Percentiles rank a stretch among this genome's conserved stretches.
Conservation (phyloP, 345 rosid species). For the Eucalyptus camaldulensis region DNA sequence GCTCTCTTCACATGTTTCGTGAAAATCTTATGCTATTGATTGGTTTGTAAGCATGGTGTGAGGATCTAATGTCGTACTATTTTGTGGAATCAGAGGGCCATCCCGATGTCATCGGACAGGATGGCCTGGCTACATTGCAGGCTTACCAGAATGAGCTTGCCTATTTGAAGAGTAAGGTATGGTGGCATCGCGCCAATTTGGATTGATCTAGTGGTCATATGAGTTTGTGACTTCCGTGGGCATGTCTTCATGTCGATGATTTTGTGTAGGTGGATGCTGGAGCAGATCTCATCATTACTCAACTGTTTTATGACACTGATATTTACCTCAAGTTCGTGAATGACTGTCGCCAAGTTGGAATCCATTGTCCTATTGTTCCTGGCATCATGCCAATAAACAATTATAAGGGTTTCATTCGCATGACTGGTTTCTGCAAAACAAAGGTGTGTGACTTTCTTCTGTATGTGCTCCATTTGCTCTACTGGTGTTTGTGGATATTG, state of each 20-base stretch:
- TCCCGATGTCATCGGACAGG: conserved; percentile 67
- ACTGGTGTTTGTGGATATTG: neutral
- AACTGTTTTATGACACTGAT: conserved; percentile 88
- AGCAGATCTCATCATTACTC: conserved; percentile 82
- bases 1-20: neutral
- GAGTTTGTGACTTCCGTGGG: neutral
- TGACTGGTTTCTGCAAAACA: conserved; percentile 96
- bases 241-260: neutral
- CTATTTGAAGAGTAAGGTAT: conserved; percentile 82
- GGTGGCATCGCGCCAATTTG: neutral
- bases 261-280: conserved; percentile 85
- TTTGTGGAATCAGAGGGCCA: conserved; percentile 57
- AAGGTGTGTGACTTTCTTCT: conserved; percentile 23
- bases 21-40: neutral
- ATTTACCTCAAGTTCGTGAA: conserved; percentile 81
- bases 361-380: conserved; percentile 79
- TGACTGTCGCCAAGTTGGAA: conserved; percentile 92
- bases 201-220: neutral
- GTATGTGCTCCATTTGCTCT: neutral
- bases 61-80: neutral
- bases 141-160: conserved; percentile 74
- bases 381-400: conserved; percentile 94
- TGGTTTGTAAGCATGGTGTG: neutral
- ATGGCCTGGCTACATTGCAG: conserved; percentile 66
- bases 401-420: conserved; percentile 83